These are phyloP conservation scores for Geotrichum reessii DNA, from an alignment of 1,139 yeast genomes.

Conservation along the genomic window DNA sequence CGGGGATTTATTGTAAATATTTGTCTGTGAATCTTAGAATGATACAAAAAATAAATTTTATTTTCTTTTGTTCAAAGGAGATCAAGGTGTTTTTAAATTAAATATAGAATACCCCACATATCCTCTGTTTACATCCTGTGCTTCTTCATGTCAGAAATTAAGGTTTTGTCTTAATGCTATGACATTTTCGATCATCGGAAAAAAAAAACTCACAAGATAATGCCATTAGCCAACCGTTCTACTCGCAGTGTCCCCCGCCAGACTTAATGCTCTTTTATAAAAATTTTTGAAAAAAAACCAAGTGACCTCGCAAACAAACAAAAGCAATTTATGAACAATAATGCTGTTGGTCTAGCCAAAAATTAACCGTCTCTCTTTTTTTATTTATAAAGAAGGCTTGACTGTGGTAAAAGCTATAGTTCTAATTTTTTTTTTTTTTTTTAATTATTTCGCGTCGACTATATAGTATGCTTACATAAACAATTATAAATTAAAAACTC, in stretches of 20 bases:
- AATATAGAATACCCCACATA: neutral
- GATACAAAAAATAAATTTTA: neutral
- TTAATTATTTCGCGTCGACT: no score
- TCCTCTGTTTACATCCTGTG: neutral
- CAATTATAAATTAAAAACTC: no score
- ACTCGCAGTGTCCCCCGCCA: neutral
- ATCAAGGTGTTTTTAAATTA: neutral
- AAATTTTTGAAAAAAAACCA: neutral
- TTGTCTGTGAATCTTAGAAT: neutral
- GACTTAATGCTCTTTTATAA: neutral
- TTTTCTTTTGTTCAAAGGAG: neutral
- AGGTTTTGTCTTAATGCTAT: neutral
- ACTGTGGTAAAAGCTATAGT: no score
- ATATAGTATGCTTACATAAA: no score
- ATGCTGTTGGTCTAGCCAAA: no score
- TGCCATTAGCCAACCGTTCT: neutral
- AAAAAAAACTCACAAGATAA: neutral
- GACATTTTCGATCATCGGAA: neutral
- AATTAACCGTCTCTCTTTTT: no score
- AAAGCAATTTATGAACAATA: neutral
- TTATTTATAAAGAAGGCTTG: no score
- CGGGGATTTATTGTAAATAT: neutral
- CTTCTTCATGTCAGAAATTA: neutral
- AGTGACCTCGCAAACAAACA: neutral
- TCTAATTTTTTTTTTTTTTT: no score